Conservation (phyloP, 2,329 filamentous ascomycete species). For the Verticillium albo-atrum region DNA sequence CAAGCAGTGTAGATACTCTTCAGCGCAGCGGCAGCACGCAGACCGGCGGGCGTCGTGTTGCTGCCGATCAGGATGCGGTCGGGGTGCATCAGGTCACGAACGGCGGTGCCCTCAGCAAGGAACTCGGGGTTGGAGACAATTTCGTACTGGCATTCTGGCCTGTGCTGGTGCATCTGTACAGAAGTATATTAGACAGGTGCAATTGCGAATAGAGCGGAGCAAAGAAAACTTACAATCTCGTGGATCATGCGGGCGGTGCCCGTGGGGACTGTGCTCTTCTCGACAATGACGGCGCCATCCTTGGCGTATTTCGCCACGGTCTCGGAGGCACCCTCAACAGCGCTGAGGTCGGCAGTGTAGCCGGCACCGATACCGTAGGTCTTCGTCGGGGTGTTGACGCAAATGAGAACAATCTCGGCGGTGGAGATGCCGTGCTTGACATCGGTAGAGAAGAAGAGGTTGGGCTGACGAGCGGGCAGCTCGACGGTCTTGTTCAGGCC, state of each 20-base stretch:
- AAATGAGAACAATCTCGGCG: slow-evolving; percentile 70
- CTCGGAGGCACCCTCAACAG: slow-evolving; percentile 64
- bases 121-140: slow-evolving; percentile 81
- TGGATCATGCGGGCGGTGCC: slow-evolving; percentile 66
- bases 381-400: slow-evolving; percentile 79
- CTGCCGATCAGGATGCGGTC: slow-evolving; percentile 75
- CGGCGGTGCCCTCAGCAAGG: slow-evolving; percentile 71
- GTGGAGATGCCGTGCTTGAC: slow-evolving; percentile 56
- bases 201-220: not conserved
- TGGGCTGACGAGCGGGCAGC: slow-evolving; percentile 47
- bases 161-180: slow-evolving; percentile 49
- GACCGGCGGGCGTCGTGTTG: slow-evolving; percentile 53
- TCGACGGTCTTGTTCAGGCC: slow-evolving; percentile 24
- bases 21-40: slow-evolving; percentile 58
- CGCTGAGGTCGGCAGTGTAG: slow-evolving; percentile 66
- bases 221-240: slow-evolving; percentile 50
- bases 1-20: slow-evolving; percentile 65
- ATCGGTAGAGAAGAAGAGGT: slow-evolving; percentile 71
- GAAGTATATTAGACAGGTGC: not conserved
- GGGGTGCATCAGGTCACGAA: slow-evolving; percentile 65
- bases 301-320: slow-evolving; percentile 64
- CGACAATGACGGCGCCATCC: slow-evolving; percentile 68
- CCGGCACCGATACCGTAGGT: slow-evolving; percentile 64
- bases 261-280: slow-evolving; percentile 78
- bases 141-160: slow-evolving; percentile 64